Evolutionary conservation across 768 basidiomycete genomes (phyloP).

Genomic region (Piloderma croceum): DNA sequence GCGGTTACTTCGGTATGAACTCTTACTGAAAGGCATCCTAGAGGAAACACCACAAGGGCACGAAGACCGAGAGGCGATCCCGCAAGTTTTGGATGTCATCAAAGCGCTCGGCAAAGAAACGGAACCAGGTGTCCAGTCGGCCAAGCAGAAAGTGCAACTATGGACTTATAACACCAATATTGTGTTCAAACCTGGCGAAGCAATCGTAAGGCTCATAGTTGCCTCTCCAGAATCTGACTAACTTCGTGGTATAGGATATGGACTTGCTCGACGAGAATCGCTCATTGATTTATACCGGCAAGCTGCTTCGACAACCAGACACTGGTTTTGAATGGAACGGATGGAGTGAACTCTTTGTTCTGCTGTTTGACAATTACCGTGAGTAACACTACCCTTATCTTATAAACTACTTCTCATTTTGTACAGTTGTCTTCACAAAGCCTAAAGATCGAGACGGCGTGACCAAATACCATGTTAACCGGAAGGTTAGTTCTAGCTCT

Average conservation of each 20-base stretch:
- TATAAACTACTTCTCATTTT: slow-evolving; percentile 10
- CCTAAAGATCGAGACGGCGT: slow-evolving; percentile 71
- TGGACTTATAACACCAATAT: slow-evolving; percentile 82
- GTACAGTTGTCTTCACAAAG: slow-evolving; percentile 83
- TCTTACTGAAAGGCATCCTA: slow-evolving; percentile 75
- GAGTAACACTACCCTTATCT: slow-evolving; percentile 32
- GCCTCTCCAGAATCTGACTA: slow-evolving; percentile 1
- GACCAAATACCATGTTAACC: slow-evolving; percentile 73
- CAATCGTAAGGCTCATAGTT: slow-evolving; percentile 39
- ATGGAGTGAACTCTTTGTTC: slow-evolving; percentile 85
- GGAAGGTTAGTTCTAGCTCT: slow-evolving; percentile 48
- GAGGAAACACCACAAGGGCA: slow-evolving; percentile 70
- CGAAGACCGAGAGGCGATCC: slow-evolving; percentile 78
- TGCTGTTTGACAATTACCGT: slow-evolving; percentile 96
- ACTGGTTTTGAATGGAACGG: slow-evolving; percentile 83
- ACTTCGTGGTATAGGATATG: slow-evolving; percentile 58
- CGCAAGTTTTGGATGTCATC: slow-evolving; percentile 83
- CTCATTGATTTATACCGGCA: slow-evolving; percentile 78
- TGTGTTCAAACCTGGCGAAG: slow-evolving; percentile 73
- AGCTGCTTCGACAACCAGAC: slow-evolving; percentile 81
- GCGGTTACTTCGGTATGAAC: slow-evolving; percentile 80
- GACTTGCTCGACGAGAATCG: slow-evolving; percentile 81
- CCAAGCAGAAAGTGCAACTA: slow-evolving; percentile 84
- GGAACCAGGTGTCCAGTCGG: slow-evolving; percentile 79
- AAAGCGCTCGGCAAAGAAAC: slow-evolving; percentile 81